These are phyloP conservation scores for Ormosia emarginata DNA, from an alignment of 306 rosid species.

Conservation along the genomic window DNA sequence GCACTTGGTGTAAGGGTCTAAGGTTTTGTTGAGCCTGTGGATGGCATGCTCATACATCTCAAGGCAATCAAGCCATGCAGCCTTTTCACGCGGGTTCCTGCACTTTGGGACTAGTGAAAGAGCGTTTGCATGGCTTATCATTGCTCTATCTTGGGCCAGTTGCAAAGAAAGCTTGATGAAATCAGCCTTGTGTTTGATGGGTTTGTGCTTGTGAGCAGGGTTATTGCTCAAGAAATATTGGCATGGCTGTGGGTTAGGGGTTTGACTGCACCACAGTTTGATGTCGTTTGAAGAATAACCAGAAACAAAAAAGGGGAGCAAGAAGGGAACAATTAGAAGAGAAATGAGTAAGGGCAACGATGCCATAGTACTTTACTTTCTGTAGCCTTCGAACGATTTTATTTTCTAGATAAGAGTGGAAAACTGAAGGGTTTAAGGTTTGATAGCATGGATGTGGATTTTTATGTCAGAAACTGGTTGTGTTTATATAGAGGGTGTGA, in stretches of 20 bases:
- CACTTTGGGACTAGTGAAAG: conserved; percentile 37
- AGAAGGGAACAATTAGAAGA: background rate
- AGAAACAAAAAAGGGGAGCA: background rate
- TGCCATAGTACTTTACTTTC: background rate
- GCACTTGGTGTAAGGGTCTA: conserved; percentile 30
- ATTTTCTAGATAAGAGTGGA: too few species aligned
- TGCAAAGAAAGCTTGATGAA: conserved; percentile 41
- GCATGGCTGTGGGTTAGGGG: conserved; percentile 63
- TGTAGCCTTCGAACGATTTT: background rate
- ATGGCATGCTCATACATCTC: conserved; percentile 54
- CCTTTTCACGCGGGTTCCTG: conserved; percentile 27
- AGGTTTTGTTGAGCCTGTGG: conserved; percentile 43
- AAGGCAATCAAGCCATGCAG: conserved; percentile 70
- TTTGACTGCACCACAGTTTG: conserved; percentile 56
- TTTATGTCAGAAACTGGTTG: too few species aligned
- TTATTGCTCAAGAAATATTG: conserved; percentile 36
- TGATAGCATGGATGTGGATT: too few species aligned
- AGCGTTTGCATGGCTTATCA: conserved; percentile 27
- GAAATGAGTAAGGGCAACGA: background rate
- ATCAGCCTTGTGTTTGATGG: conserved; percentile 39
- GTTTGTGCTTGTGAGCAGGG: background rate
- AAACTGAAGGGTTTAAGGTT: too few species aligned
- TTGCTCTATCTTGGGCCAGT: conserved; percentile 44
- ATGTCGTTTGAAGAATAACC: conserved; percentile 27
- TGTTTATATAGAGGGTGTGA: too few species aligned